Percentiles rank a stretch among this genome's conserved stretches.
Evolutionary conservation across 139 green algal species (phyloP).

Genomic region (Zygnema circumcarinatum): DNA sequence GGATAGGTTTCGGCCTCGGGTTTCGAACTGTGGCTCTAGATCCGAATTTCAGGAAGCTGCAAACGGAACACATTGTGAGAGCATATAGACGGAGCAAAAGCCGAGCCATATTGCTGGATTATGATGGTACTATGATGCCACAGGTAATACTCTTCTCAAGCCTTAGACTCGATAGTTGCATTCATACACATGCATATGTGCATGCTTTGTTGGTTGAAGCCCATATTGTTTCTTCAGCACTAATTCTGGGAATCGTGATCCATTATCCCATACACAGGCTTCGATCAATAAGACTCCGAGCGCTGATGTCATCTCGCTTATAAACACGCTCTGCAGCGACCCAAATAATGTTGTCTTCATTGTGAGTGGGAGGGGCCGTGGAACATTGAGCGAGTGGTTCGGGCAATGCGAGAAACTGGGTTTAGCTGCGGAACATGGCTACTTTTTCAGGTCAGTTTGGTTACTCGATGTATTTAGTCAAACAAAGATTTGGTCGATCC

Average conservation of each 20-base stretch:
- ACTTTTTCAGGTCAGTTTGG: constrained; percentile 67
- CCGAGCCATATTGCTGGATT: constrained; percentile 93
- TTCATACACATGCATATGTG: too few relatives aligned
- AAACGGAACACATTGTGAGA: constrained; percentile 61
- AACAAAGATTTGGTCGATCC: too few relatives aligned
- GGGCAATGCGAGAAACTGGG: constrained; percentile 74
- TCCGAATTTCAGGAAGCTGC: constrained; percentile 89
- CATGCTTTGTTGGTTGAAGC: too few relatives aligned
- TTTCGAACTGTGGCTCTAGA: constrained; percentile 96
- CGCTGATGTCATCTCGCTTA: constrained; percentile 65
- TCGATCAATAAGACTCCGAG: constrained; percentile 68
- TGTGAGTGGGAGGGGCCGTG: constrained; percentile 79
- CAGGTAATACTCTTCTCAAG: constrained; percentile 33
- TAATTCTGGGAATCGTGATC: too few relatives aligned
- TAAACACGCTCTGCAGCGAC: constrained; percentile 78
- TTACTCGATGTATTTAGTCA: too few relatives aligned
- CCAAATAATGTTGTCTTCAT: constrained; percentile 86
- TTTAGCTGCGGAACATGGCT: constrained; percentile 94
- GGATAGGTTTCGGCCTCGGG: constrained; percentile 94
- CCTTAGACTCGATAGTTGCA: too few relatives aligned
- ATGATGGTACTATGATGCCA: constrained; percentile 94
- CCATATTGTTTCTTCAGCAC: too few relatives aligned
- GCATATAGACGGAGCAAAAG: constrained; percentile 42
- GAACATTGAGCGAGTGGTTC: constrained; percentile 88
- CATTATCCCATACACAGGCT: too few relatives aligned